A percentile compares a stretch with the other conserved stretches of the same genome.
phyloP scores from a whole-genome alignment of 2,329 filamentous ascomycete genomes.

The Diplodia mutila region DNA sequence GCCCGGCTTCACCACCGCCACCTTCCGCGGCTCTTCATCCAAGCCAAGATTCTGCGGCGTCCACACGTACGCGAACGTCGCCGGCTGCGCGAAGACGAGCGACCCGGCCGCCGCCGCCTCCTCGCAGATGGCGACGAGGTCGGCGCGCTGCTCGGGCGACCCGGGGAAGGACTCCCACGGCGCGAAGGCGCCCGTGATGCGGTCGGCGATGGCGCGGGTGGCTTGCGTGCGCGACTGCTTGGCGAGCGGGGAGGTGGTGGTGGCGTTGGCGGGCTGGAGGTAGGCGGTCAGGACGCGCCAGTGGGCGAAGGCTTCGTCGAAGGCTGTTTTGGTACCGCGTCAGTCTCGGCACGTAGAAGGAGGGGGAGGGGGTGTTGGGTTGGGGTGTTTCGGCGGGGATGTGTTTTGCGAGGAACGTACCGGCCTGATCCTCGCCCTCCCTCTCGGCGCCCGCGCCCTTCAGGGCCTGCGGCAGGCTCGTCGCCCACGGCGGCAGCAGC shows the following conservation, averaged over 20 bases:
- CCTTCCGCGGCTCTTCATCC: slow-evolving; percentile 4
- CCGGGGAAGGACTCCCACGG: slow-evolving; percentile 10
- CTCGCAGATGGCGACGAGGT: slow-evolving; percentile 11
- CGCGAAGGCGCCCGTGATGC: slow-evolving; percentile 12
- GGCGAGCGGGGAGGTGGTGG: not conserved
- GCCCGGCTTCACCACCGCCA: not conserved
- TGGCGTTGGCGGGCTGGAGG: not conserved
- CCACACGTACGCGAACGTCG: not conserved
- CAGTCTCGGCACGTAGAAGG: too few relatives aligned
- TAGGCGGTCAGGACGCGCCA: slow-evolving; percentile 18
- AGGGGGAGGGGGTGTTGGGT: too few relatives aligned
- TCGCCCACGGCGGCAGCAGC: slow-evolving; percentile 8
- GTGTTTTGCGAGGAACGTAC: not conserved
- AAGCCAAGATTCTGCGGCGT: not conserved
- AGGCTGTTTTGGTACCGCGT: not conserved
- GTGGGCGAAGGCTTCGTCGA: slow-evolving; percentile 18
- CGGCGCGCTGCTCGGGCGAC: slow-evolving; percentile 8
- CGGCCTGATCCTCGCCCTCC: not conserved
- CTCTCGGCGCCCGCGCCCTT: not conserved
- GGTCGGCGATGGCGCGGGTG: slow-evolving; percentile 14
- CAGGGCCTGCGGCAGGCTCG: not conserved
- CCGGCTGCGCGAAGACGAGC: slow-evolving; percentile 5
- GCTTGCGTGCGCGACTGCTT: not conserved
- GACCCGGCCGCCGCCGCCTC: not conserved
- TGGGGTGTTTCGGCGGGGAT: too few relatives aligned